These are phyloP conservation scores for Fusarium sp. DNA, from an alignment of 2,329 filamentous ascomycete species.

Conservation along the genomic window DNA sequence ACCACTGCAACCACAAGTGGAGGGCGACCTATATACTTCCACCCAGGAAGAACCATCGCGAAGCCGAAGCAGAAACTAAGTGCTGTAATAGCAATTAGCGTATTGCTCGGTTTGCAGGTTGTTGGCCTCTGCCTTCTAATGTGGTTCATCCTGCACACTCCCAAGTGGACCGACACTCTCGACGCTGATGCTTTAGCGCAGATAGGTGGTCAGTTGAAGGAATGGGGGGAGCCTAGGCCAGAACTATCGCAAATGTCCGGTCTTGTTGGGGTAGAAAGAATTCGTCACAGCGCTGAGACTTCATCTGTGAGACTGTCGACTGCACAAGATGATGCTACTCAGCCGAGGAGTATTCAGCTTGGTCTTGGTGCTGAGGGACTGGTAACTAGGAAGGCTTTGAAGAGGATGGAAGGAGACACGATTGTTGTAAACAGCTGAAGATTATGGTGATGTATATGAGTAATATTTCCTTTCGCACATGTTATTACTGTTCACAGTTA, in stretches of 20 bases:
- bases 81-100: slow-evolving; percentile 3
- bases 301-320: neutral
- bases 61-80: slow-evolving; percentile 15
- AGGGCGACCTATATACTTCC: neutral
- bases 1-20: neutral
- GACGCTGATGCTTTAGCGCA: slow-evolving; percentile 25
- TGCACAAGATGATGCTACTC: neutral
- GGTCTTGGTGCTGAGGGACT: neutral
- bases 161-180: slow-evolving; percentile 25
- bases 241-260: neutral
- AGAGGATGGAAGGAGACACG: neutral
- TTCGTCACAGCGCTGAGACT: neutral
- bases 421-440: neutral
- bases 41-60: neutral
- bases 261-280: slow-evolving; percentile 6
- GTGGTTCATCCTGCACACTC: slow-evolving; percentile 7
- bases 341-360: neutral
- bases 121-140: slow-evolving; percentile 4
- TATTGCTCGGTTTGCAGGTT: slow-evolving; percentile 17
- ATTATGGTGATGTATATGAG: too few relatives aligned
- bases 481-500: neutral
- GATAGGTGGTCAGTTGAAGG: slow-evolving; percentile 15
- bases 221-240: slow-evolving; percentile 10
- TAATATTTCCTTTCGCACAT: neutral
- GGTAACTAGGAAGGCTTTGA: neutral